Conservation (phyloP, 148 eudicot species). For the Heliosperma pusillum region DNA sequence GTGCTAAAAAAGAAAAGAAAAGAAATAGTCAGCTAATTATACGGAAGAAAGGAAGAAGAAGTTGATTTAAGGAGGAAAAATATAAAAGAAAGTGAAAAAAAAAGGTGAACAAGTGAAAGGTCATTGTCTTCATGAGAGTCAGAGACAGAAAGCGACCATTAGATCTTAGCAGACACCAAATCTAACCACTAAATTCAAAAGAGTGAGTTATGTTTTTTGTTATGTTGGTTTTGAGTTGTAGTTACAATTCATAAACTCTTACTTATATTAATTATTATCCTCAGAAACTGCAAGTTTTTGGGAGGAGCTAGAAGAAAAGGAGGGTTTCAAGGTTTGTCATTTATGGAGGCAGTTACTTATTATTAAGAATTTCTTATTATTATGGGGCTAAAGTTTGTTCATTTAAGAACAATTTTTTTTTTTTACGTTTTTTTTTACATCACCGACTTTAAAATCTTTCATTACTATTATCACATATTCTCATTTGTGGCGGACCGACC, state of each 20-base stretch:
- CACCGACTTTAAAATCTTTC: too few relatives aligned
- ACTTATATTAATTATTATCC: neutral
- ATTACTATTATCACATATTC: too few relatives aligned
- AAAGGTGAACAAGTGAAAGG: constrained; percentile 36
- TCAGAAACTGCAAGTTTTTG: constrained; percentile 7
- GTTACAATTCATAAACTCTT: neutral
- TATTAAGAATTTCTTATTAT: too few relatives aligned
- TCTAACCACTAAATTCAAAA: constrained; percentile 25
- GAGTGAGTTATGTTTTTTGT: neutral
- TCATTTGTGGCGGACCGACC: too few relatives aligned
- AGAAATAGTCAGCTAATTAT: neutral
- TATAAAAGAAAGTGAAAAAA: neutral
- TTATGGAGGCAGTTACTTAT: neutral
- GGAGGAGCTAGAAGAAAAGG: constrained; percentile 9
- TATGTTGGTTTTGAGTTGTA: neutral
- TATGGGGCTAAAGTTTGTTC: too few relatives aligned
- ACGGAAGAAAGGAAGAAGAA: constrained; percentile 11
- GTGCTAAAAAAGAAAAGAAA: neutral
- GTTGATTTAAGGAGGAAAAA: neutral
- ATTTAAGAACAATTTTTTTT: too few relatives aligned
- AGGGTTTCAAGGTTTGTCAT: neutral
- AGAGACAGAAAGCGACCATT: constrained; percentile 58
- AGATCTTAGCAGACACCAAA: constrained; percentile 49
- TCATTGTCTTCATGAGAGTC: constrained; percentile 80
- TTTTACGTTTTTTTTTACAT: too few relatives aligned